Percentiles rank a stretch among this genome's conserved stretches.
Evolutionary conservation across 768 basidiomycete species (phyloP).

Genomic region (Cubamyces sp.): DNA sequence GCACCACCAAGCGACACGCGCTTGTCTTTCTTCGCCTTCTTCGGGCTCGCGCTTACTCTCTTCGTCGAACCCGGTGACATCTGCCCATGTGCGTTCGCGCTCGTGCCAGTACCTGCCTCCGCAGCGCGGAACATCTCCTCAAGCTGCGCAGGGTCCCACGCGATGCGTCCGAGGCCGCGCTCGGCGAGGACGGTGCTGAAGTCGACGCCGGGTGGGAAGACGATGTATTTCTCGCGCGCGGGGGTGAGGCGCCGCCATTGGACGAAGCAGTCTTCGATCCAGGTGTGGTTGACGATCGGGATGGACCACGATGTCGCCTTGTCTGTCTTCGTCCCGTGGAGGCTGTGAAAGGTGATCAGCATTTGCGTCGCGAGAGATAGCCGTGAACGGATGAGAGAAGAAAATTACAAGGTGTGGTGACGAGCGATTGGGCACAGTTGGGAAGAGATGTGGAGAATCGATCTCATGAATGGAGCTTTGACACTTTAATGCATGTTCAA

Average conservation of each 20-base stretch:
- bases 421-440: too few species aligned
- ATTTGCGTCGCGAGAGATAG: neutral
- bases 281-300: conserved; percentile 85
- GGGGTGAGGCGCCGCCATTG: conserved; percentile 75
- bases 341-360: conserved; percentile 21
- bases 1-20: conserved; percentile 16
- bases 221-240: conserved; percentile 66
- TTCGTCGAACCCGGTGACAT: conserved; percentile 1
- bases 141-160: conserved; percentile 34
- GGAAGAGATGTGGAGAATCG: too few species aligned
- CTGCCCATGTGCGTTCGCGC: neutral
- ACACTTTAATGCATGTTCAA: too few species aligned
- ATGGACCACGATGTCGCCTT: conserved; percentile 83
- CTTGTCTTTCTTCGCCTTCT: neutral
- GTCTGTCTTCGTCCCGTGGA: conserved; percentile 55
- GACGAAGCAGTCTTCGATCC: conserved; percentile 90
- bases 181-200: conserved; percentile 51
- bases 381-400: too few species aligned
- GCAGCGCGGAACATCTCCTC: conserved; percentile 37
- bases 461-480: too few species aligned
- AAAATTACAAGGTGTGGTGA: too few species aligned
- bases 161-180: conserved; percentile 31
- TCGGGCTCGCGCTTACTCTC: conserved; percentile 14
- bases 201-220: conserved; percentile 70
- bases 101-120: conserved; percentile 28